A percentile compares a stretch with the other conserved stretches of the same genome.
phyloP scores from a whole-genome alignment of 768 basidiomycete genomes.

The Tricholoma sp. region DNA sequence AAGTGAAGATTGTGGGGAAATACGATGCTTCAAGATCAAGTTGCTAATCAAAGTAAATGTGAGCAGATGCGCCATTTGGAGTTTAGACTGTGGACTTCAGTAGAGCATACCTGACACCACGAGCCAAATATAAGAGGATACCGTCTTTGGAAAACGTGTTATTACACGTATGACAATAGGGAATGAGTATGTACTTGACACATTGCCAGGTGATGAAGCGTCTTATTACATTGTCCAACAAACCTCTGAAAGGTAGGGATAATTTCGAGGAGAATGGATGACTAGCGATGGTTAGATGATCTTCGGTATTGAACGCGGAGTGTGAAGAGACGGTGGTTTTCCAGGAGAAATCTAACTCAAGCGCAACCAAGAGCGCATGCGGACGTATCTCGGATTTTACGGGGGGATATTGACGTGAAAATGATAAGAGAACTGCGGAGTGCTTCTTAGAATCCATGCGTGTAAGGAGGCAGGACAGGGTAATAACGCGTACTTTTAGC shows the following conservation, averaged over 20 bases:
- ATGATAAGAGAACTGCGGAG: slow-evolving; percentile 7
- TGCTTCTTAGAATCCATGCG: not conserved
- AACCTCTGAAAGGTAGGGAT: slow-evolving; percentile 47
- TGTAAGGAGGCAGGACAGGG: not conserved
- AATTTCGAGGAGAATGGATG: slow-evolving; percentile 53
- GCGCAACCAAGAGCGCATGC: slow-evolving; percentile 33
- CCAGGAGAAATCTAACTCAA: slow-evolving; percentile 33
- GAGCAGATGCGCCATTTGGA: not conserved
- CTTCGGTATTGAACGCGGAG: slow-evolving; percentile 1
- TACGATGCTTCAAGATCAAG: slow-evolving; percentile 47
- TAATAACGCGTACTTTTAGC: slow-evolving; percentile 33
- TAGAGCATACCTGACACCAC: slow-evolving; percentile 50
- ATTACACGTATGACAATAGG: slow-evolving; percentile 2
- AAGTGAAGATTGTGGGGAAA: slow-evolving; percentile 44
- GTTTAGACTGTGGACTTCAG: not conserved
- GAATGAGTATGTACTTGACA: slow-evolving; percentile 38
- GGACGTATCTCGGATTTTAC: slow-evolving; percentile 21
- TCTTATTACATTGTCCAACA: slow-evolving; percentile 46
- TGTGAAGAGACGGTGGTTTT: slow-evolving; percentile 14
- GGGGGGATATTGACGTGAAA: slow-evolving; percentile 13
- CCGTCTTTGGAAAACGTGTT: slow-evolving; percentile 36
- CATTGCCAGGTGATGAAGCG: slow-evolving; percentile 57
- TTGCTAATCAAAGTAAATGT: slow-evolving; percentile 35
- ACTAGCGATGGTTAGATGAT: slow-evolving; percentile 9
- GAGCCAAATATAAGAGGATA: slow-evolving; percentile 77